These are phyloP conservation scores for Helotiales sp. DNA, from an alignment of 2,329 filamentous ascomycete genomes.

Conservation along the genomic window DNA sequence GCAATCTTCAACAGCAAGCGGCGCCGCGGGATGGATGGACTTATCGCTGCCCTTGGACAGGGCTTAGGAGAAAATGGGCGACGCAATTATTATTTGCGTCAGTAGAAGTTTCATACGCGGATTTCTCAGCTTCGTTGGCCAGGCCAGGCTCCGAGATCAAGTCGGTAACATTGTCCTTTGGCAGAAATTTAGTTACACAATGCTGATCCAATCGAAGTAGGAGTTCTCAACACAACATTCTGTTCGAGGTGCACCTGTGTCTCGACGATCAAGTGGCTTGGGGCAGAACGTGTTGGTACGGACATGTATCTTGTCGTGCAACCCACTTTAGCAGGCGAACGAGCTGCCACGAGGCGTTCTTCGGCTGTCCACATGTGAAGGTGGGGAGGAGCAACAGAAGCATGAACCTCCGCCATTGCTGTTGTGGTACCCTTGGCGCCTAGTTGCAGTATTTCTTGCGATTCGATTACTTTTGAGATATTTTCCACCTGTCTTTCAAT, in stretches of 20 bases:
- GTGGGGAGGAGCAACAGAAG: slow-evolving; percentile 3
- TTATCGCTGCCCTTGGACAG: slow-evolving; percentile 9
- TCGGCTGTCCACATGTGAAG: slow-evolving; percentile 14
- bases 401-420: not conserved
- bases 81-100: slow-evolving; percentile 1
- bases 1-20: slow-evolving; percentile 27
- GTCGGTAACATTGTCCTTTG: not conserved
- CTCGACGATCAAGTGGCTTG: not conserved
- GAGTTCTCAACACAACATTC: not conserved
- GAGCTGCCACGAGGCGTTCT: slow-evolving; percentile 10
- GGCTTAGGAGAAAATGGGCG: not conserved
- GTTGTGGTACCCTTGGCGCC: not conserved
- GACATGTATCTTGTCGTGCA: slow-evolving; percentile 10
- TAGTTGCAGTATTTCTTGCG: not conserved
- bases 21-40: slow-evolving; percentile 26
- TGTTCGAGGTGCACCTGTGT: not conserved
- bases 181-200: not conserved
- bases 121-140: not conserved
- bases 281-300: not conserved
- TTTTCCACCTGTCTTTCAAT: slow-evolving; percentile 7
- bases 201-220: not conserved
- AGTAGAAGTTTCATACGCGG: not conserved
- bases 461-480: not conserved
- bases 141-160: not conserved
- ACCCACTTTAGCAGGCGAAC: not conserved